Conservation (phyloP, 2,329 filamentous ascomycete genomes). For the Fusarium penzigii region DNA sequence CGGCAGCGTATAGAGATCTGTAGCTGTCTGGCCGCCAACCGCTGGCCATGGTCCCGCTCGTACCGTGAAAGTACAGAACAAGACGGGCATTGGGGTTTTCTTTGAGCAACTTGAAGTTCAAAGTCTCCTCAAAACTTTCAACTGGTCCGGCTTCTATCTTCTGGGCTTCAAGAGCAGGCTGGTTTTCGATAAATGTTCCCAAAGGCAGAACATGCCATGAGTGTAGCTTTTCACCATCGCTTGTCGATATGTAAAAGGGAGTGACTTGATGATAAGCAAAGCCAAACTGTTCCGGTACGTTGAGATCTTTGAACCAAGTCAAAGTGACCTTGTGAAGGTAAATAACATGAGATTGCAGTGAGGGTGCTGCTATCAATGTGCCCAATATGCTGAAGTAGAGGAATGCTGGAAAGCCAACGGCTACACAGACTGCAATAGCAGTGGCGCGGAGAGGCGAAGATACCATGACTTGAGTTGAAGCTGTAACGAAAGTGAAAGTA, state of each 20-base stretch:
- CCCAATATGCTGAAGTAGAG: constrained; percentile 18
- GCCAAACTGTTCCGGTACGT: constrained; percentile 66
- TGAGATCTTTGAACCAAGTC: constrained; percentile 54
- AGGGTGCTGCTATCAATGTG: constrained; percentile 15
- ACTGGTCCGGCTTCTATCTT: constrained; percentile 6
- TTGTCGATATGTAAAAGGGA: constrained; percentile 65
- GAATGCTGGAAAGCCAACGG: constrained; percentile 11
- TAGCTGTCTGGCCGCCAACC: constrained; percentile 58
- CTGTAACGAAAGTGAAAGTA: not conserved
- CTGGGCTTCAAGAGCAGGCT: constrained; percentile 39
- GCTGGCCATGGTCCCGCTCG: constrained; percentile 56
- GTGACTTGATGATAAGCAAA: constrained; percentile 71
- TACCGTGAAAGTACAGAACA: constrained; percentile 56
- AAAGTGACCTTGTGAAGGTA: constrained; percentile 53
- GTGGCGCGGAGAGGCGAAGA: constrained; percentile 10
- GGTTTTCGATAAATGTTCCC: constrained; percentile 45
- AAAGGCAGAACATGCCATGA: constrained; percentile 74
- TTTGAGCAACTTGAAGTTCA: constrained; percentile 45
- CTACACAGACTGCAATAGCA: constrained; percentile 17
- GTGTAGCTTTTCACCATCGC: constrained; percentile 66
- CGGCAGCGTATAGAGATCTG: constrained; percentile 52
- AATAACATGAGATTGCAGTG: constrained; percentile 32
- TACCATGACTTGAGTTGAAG: constrained; percentile 1
- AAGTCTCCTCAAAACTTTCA: constrained; percentile 13
- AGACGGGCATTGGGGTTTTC: constrained; percentile 46